Conservation (phyloP, 805 yeast genomes). For the Torulaspora microellipsoides region DNA sequence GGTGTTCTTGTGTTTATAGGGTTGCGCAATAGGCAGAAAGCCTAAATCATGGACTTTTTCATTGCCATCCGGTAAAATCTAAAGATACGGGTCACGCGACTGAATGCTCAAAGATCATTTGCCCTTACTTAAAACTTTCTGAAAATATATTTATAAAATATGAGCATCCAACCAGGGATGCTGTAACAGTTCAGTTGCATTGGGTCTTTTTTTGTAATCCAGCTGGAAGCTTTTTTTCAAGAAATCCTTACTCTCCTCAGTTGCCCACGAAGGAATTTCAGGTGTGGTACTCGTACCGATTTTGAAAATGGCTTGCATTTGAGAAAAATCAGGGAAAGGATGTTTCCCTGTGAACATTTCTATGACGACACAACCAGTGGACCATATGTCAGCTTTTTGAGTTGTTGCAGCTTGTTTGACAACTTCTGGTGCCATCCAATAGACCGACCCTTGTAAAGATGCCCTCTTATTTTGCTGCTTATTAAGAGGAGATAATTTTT, state of each 20-base stretch:
- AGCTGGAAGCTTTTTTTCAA: constrained; percentile 63
- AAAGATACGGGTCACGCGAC: too few species aligned
- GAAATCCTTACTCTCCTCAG: constrained; percentile 65
- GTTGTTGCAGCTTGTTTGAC: constrained; percentile 91
- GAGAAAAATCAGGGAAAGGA: constrained; percentile 92
- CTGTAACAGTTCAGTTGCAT: constrained; percentile 61
- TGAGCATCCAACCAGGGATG: constrained; percentile 41
- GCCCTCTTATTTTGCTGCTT: constrained; percentile 50
- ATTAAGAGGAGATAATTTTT: constrained; percentile 55
- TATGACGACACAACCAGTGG: constrained; percentile 87
- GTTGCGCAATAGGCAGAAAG: too few species aligned
- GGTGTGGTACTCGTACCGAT: constrained; percentile 87
- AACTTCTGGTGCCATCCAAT: constrained; percentile 99
- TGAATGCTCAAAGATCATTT: too few species aligned
- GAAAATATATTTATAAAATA: constrained; percentile 8
- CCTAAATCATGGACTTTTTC: too few species aligned
- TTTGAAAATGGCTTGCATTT: constrained; percentile 94
- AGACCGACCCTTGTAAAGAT: constrained; percentile 89
- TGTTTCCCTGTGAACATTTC: constrained; percentile 96
- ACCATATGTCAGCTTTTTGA: constrained; percentile 94
- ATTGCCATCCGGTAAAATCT: too few species aligned
- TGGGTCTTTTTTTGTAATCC: constrained; percentile 69
- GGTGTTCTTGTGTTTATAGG: too few species aligned
- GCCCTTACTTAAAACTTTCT: too few species aligned
- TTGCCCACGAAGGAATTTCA: constrained; percentile 67